These are phyloP conservation scores for Knoxdaviesia capensis DNA, from an alignment of 2,329 filamentous ascomycete species.

Conservation along the genomic window DNA sequence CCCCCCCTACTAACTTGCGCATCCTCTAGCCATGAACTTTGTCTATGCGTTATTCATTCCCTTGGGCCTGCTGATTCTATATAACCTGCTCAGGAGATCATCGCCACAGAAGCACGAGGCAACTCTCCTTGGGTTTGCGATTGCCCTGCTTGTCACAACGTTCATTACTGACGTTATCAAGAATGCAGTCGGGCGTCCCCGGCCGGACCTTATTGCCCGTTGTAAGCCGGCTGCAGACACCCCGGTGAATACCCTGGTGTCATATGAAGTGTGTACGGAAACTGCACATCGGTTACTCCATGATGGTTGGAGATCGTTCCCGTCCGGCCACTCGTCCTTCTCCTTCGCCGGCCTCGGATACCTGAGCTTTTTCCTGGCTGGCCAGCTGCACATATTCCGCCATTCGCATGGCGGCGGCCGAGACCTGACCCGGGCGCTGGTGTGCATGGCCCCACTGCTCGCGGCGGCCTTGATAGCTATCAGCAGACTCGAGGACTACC, in stretches of 20 bases:
- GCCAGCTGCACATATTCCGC: conserved; percentile 39
- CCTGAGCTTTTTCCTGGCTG: conserved; percentile 47
- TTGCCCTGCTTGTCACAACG: conserved; percentile 54
- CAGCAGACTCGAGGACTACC: conserved; percentile 47
- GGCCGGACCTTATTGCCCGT: conserved; percentile 44
- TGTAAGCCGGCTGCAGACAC: conserved; percentile 47
- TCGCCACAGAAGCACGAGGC: conserved; percentile 66
- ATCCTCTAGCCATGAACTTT: conserved; percentile 44
- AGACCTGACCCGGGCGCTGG: conserved; percentile 33
- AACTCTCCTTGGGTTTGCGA: conserved; percentile 60
- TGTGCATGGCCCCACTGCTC: conserved; percentile 37
- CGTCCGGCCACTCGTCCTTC: conserved; percentile 62
- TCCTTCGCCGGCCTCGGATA: conserved; percentile 64
- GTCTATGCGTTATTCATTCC: conserved; percentile 61
- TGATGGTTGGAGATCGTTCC: conserved; percentile 72
- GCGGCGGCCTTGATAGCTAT: conserved; percentile 49
- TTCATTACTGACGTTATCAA: conserved; percentile 86
- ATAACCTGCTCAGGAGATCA: conserved; percentile 41
- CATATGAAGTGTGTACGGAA: conserved; percentile 53
- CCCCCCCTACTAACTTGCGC: neutral
- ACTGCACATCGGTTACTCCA: conserved; percentile 48
- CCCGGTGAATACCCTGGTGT: conserved; percentile 31
- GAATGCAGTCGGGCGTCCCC: conserved; percentile 62
- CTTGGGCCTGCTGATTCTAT: conserved; percentile 41
- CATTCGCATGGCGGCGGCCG: conserved; percentile 20